Evolutionary conservation across 2,329 filamentous ascomycete species (phyloP).

Genomic region (Beauveria caledonica): DNA sequence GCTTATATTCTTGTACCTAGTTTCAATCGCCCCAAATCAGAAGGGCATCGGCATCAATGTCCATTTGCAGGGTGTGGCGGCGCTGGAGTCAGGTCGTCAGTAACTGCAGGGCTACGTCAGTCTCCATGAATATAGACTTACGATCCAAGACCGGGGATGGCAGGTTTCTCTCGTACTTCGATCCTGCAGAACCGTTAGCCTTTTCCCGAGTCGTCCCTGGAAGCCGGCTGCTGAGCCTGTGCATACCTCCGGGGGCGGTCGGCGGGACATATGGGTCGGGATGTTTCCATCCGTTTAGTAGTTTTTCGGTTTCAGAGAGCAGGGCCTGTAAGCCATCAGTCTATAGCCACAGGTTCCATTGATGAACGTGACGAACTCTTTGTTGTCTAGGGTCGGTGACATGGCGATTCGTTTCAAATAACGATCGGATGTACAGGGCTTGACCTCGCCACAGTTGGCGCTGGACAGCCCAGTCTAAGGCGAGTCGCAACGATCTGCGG

Average conservation of each 20-base stretch:
- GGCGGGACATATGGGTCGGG: conserved; percentile 87
- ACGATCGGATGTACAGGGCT: conserved; percentile 86
- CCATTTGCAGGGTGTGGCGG: conserved; percentile 16
- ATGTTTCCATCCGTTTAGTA: conserved; percentile 93
- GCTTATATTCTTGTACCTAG: not conserved
- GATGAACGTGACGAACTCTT: conserved; percentile 48
- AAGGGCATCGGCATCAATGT: not conserved
- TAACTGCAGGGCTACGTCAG: not conserved
- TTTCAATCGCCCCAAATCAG: not conserved
- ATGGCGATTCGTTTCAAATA: conserved; percentile 90
- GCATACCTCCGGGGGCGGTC: conserved; percentile 83
- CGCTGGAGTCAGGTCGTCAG: conserved; percentile 14
- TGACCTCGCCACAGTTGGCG: conserved; percentile 91
- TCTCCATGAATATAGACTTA: conserved; percentile 40
- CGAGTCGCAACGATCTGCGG: conserved; percentile 83
- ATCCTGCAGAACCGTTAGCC: conserved; percentile 48
- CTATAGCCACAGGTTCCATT: not conserved
- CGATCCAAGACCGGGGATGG: conserved; percentile 71
- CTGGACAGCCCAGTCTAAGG: conserved; percentile 92
- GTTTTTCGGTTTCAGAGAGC: conserved; percentile 76
- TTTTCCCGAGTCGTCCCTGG: not conserved
- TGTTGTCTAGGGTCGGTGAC: conserved; percentile 79
- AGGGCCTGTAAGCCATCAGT: conserved; percentile 50
- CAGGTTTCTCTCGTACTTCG: conserved; percentile 93
- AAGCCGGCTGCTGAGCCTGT: not conserved